Evolutionary conservation across 768 basidiomycete genomes (phyloP).

Genomic region (Leccinum broughii): DNA sequence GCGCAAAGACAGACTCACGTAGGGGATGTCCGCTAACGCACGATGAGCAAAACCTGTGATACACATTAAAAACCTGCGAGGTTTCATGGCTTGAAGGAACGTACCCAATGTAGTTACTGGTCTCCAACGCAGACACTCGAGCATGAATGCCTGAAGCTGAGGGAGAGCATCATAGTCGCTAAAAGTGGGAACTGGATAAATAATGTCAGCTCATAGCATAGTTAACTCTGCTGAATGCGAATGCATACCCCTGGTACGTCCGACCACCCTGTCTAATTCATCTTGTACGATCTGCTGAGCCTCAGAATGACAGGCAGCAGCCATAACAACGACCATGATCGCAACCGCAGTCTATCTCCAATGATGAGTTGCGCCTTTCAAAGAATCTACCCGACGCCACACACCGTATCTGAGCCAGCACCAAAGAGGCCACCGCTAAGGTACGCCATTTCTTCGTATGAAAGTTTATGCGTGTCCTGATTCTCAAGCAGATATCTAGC

Average conservation of each 20-base stretch:
- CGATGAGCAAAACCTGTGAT: slow-evolving; percentile 58
- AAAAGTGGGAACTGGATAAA: slow-evolving; percentile 39
- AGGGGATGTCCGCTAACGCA: slow-evolving; percentile 62
- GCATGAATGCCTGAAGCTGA: slow-evolving; percentile 41
- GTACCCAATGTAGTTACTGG: slow-evolving; percentile 38
- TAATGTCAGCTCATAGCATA: neutral
- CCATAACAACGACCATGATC: slow-evolving; percentile 57
- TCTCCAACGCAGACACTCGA: slow-evolving; percentile 44
- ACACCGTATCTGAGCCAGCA: slow-evolving; percentile 60
- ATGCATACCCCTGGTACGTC: slow-evolving; percentile 37
- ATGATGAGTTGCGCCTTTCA: neutral
- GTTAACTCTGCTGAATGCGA: neutral
- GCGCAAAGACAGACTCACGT: slow-evolving; percentile 39
- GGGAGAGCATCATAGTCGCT: slow-evolving; percentile 38
- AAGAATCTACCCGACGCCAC: slow-evolving; percentile 5
- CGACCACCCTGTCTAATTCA: slow-evolving; percentile 55
- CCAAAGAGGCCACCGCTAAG: slow-evolving; percentile 66
- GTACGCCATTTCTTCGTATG: slow-evolving; percentile 59
- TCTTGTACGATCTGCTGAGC: slow-evolving; percentile 52
- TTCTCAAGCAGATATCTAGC: slow-evolving; percentile 58
- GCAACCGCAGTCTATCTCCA: slow-evolving; percentile 49
- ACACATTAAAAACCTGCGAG: neutral
- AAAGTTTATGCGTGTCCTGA: slow-evolving; percentile 52
- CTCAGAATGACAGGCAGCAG: slow-evolving; percentile 54
- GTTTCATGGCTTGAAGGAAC: neutral